Evolutionary conservation across 2,329 filamentous ascomycete species (phyloP).

Genomic region (Periglandula ipomoeae): DNA sequence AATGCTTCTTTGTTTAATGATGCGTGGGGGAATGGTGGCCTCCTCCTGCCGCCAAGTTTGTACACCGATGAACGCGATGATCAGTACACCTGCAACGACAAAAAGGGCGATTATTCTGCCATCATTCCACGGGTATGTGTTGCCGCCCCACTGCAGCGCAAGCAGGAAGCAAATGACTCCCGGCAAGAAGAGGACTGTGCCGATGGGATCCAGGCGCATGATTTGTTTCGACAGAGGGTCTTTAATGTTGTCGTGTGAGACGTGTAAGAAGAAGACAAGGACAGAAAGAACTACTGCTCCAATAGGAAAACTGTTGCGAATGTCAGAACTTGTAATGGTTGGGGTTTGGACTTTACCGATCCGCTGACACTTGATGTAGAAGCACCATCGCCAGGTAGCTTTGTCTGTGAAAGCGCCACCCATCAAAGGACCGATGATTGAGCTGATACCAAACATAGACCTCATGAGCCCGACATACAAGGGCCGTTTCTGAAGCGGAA

Average conservation of each 20-base stretch:
- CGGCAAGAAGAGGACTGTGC: conserved; percentile 14
- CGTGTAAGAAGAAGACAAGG: conserved; percentile 6
- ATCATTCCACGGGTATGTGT: conserved; percentile 22
- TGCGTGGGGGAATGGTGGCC: background rate
- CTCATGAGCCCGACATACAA: conserved; percentile 2
- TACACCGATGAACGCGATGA: background rate
- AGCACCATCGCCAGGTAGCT: conserved; percentile 20
- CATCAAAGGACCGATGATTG: conserved; percentile 12
- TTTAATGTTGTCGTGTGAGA: background rate
- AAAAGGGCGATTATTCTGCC: conserved; percentile 24
- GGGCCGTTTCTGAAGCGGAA: conserved; percentile 1
- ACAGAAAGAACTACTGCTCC: conserved; percentile 20
- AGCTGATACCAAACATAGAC: conserved; percentile 10
- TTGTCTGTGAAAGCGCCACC: conserved; percentile 16
- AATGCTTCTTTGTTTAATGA: background rate
- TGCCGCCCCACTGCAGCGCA: conserved; percentile 35
- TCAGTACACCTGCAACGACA: conserved; percentile 7
- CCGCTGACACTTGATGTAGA: conserved; percentile 15
- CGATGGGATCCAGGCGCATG: conserved; percentile 13
- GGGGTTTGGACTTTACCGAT: background rate
- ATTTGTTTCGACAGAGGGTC: background rate
- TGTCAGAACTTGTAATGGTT: background rate
- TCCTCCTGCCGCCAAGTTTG: background rate
- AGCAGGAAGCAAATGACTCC: conserved; percentile 30
- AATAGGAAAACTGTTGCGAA: conserved; percentile 12